phyloP scores from a whole-genome alignment of 177 flowering plant species.

The Vitis hybrid region DNA sequence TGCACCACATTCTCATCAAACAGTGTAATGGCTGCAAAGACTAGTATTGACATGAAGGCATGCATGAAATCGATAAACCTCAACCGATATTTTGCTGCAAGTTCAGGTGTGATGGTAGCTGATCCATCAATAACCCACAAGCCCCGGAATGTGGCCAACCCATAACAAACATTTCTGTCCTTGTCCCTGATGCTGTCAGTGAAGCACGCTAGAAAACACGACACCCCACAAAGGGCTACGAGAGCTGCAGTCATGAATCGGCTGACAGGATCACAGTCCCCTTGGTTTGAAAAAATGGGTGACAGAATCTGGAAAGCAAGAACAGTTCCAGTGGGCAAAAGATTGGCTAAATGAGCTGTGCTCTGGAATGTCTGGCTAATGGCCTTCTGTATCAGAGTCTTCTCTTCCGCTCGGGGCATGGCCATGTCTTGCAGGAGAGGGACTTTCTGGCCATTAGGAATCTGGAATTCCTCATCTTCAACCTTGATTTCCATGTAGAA shows the following conservation, averaged over 20 bases:
- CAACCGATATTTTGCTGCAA: constrained; percentile 44
- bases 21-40: constrained; percentile 73
- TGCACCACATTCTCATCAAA: constrained; percentile 69
- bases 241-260: constrained; percentile 57
- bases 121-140: constrained; percentile 83
- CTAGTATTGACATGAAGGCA: constrained; percentile 75
- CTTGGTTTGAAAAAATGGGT: constrained; percentile 70
- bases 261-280: constrained; percentile 52
- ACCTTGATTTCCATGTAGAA: constrained; percentile 55
- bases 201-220: constrained; percentile 61
- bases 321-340: constrained; percentile 84
- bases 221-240: constrained; percentile 59
- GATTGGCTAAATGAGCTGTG: constrained; percentile 82
- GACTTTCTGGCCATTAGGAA: constrained; percentile 20
- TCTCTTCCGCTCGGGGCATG: constrained; percentile 22
- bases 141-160: constrained; percentile 68
- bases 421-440: constrained; percentile 44
- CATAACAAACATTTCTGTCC: constrained; percentile 59
- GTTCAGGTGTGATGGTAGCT: constrained; percentile 33
- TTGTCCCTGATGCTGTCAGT: constrained; percentile 73
- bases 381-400: constrained; percentile 54
- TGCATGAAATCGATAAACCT: constrained; percentile 69
- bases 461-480: constrained; percentile 20
- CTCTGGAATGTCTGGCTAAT: constrained; percentile 70
- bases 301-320: constrained; percentile 80